Evolutionary conservation across 257 asterid species (phyloP), one percentile per base, ranked within the genome.

Genomic region (Craterostigma plantagineum): DNA sequence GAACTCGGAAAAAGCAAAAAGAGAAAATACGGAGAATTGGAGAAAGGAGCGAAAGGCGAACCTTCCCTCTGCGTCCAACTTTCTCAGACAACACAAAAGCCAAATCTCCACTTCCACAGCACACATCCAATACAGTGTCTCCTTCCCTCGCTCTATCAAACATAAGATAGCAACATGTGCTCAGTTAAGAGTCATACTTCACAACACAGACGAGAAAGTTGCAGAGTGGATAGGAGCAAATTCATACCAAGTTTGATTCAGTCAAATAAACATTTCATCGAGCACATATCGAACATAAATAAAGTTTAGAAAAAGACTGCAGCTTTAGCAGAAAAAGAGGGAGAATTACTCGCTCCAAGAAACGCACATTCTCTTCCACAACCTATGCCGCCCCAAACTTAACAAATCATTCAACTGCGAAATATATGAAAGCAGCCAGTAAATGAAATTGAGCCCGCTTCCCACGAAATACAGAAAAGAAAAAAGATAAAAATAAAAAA

Each of bases 71-170:
- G 34, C 52, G 17, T 54, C 95, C 91, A 53, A 83, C 92, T 71
- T 65, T 83, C 58, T 79, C 81, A 11, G 87, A 79, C 56, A 83
- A 41, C 34, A 76, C 78, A 63, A 84, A 83, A 33, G 87, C 69
- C 77, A 79, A 63, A 69, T 84, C 95, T 45, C 95, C 93, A 66
- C 87, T 84, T 55, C 93, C 95, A 63, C 93, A 79, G 53, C 95
- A 84, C 52, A 84, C 64, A 60, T 79, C 95, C 69, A 84, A 61
- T 52, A 70, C 95, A 9, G 53, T 59, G 33, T 76, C 92, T 34
- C 93, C 84, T 27, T 65, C 73, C 66, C 73, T 85, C 33, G 76
- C 92, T 63, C 96, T 85, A 68, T 64, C 41, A 10, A 18, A 53
- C 49, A 54, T 11, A 46, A 10, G 16, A 30, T 50, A 18, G 27